These are phyloP conservation scores for Microsporum canis DNA, from an alignment of 2,329 filamentous ascomycete genomes.

Conservation along the genomic window DNA sequence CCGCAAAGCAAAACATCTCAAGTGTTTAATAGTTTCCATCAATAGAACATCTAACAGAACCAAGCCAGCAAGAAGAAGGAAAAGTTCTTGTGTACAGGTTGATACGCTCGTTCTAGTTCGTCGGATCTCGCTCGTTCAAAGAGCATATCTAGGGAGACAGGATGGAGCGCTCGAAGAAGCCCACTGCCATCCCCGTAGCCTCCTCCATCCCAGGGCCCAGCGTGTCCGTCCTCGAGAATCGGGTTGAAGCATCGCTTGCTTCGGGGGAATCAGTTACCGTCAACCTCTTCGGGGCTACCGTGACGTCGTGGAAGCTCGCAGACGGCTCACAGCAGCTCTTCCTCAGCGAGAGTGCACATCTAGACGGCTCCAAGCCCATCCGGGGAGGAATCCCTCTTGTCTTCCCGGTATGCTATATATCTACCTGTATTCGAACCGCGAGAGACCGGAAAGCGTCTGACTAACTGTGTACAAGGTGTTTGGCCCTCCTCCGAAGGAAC, in stretches of 20 bases:
- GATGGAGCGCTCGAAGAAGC: slow-evolving; percentile 80
- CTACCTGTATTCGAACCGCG: neutral
- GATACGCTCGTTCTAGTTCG: neutral
- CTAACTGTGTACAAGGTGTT: slow-evolving; percentile 51
- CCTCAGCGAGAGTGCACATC: slow-evolving; percentile 64
- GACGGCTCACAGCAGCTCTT: slow-evolving; percentile 73
- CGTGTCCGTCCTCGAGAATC: slow-evolving; percentile 61
- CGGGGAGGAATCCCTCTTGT: slow-evolving; percentile 85
- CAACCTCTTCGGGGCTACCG: slow-evolving; percentile 81
- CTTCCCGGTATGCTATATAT: slow-evolving; percentile 60
- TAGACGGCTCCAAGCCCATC: slow-evolving; percentile 83
- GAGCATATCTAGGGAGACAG: slow-evolving; percentile 29
- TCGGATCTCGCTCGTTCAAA: no score
- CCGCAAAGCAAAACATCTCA: neutral
- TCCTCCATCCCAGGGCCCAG: slow-evolving; percentile 64
- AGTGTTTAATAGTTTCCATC: neutral
- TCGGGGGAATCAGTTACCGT: slow-evolving; percentile 79
- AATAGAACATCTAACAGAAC: neutral
- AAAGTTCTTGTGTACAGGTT: neutral
- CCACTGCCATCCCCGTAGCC: slow-evolving; percentile 61
- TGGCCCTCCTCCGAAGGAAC: slow-evolving; percentile 64
- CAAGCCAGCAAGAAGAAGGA: neutral
- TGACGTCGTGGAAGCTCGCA: slow-evolving; percentile 83
- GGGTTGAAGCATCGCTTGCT: slow-evolving; percentile 68
- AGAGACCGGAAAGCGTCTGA: neutral